Conservation (phyloP, 2,329 filamentous ascomycete species). For the Aureobasidium leucospermi region DNA sequence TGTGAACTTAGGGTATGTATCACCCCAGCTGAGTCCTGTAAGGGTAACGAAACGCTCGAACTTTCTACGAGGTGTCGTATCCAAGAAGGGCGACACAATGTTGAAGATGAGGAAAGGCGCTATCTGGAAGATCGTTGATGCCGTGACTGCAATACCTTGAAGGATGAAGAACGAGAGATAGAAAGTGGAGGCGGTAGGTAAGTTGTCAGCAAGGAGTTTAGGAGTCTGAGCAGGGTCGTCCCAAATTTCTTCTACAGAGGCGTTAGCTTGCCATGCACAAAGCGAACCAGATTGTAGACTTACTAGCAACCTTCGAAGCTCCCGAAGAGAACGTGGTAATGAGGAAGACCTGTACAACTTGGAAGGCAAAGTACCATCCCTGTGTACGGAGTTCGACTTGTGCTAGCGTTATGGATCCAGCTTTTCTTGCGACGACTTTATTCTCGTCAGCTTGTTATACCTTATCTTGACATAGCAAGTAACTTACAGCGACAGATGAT, state of each 20-base stretch:
- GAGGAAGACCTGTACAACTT: conserved; percentile 33
- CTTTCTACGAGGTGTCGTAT: conserved; percentile 38
- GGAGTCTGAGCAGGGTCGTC: conserved; percentile 24
- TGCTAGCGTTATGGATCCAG: conserved; percentile 26
- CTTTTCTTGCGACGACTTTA: conserved; percentile 19
- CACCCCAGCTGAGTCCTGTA: conserved; percentile 35
- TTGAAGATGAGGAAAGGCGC: conserved; percentile 23
- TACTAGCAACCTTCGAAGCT: conserved; percentile 22
- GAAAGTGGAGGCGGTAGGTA: conserved; percentile 31
- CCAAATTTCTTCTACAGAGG: conserved; percentile 21
- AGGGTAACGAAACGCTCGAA: conserved; percentile 37
- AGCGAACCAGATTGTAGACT: neutral
- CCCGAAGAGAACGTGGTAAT: conserved; percentile 30
- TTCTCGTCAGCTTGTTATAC: conserved; percentile 19
- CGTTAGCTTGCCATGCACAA: neutral
- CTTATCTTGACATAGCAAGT: neutral
- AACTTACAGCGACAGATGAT: conserved; percentile 28
- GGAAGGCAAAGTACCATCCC: conserved; percentile 31
- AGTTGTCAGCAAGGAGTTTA: conserved; percentile 25
- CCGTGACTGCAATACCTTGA: conserved; percentile 24
- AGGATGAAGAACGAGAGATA: conserved; percentile 32
- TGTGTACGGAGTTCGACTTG: conserved; percentile 33
- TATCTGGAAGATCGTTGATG: conserved; percentile 24
- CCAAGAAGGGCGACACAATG: conserved; percentile 25
- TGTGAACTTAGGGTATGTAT: conserved; percentile 35